Evolutionary conservation across 1,139 yeast species (phyloP), one percentile per base, ranked within the genome.

Genomic region (Suhomyces panamericanus): DNA sequence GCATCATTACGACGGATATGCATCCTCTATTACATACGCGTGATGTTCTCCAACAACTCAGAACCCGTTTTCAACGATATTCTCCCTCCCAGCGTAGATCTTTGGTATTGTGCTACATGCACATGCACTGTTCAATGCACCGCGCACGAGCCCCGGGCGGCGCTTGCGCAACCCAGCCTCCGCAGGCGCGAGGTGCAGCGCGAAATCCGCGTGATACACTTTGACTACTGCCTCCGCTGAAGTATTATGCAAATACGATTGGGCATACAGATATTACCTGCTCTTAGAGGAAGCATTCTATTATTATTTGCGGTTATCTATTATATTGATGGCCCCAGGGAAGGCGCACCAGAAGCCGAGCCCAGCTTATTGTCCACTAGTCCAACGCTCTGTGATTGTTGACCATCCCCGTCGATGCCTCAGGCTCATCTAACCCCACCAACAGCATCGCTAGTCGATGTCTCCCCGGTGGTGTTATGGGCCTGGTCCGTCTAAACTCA

Each of bases 181-280:
- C 17, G 14, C 29, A 12, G 24, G 32, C 30, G 38, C 38, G 16
- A 15, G 26, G 32, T 28, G 38, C 14, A 26, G 29, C 26, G 38
- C 11, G 38, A n/a, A 26, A 12, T 28, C 37, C 32, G 32, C 13
- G 39, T 20, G 33, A 15, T 29, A 15, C 33, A 22, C 39, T 26
- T 27, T 34, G 29, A 27, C 17, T 22, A 24, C 17, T 20, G 35
- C 35, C 28, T 7, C 13, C n/a, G 13, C 40, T 41, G 44, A 44
- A 33, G 42, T 44, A 44, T 44, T 44, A 34, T 44, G 40, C 47
- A 44, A 44, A 32, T 38, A 44, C 44, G 44, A 38, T 15, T 16
- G 13, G 13, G 32, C 6, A 10, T 17, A 38, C 39, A 34, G 33
- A 38, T 26, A 26, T 26, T 26, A 26, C 29, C 29, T 26, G n/a